Evolutionary conservation across 768 basidiomycete genomes (phyloP).

Genomic region (Lyophyllum decastes): DNA sequence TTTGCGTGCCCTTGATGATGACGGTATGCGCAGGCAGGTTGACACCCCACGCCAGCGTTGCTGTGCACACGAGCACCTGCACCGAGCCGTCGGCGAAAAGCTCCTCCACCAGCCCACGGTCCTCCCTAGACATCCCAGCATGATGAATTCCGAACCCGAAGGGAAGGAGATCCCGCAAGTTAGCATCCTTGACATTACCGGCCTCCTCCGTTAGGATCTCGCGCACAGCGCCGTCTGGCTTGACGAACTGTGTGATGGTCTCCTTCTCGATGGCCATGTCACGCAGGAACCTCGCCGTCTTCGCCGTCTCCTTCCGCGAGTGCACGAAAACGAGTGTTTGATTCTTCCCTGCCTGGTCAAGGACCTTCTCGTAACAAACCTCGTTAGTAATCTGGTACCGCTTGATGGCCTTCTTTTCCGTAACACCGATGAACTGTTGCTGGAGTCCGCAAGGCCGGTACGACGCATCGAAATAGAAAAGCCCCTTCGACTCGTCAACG

Average conservation of each 20-base stretch:
- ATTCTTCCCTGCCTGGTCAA: slow-evolving; percentile 86
- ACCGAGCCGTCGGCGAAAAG: slow-evolving; percentile 91
- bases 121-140: slow-evolving; percentile 92
- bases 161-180: slow-evolving; percentile 86
- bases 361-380: slow-evolving; percentile 97
- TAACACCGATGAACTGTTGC: slow-evolving; percentile 96
- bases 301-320: slow-evolving; percentile 97
- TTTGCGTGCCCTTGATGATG: slow-evolving; percentile 99
- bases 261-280: slow-evolving; percentile 97
- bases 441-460: slow-evolving; percentile 94
- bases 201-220: slow-evolving; percentile 89
- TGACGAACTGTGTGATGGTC: slow-evolving; percentile 94
- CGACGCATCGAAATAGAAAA: slow-evolving; percentile 96
- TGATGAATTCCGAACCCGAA: slow-evolving; percentile 99
- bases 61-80: slow-evolving; percentile 95
- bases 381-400: slow-evolving; percentile 98
- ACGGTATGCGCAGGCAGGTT: slow-evolving; percentile 97
- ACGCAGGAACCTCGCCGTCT: slow-evolving; percentile 92
- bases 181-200: slow-evolving; percentile 76
- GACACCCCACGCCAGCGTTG: slow-evolving; percentile 99
- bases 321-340: slow-evolving; percentile 97
- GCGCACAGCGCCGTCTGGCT: slow-evolving; percentile 86
- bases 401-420: slow-evolving; percentile 99
- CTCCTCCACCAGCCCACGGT: slow-evolving; percentile 91
- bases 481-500: slow-evolving; percentile 86